Percentiles rank a stretch among this genome's conserved stretches.
phyloP scores from a whole-genome alignment of 2,329 filamentous ascomycete species.

The Arthrinium puccinioides region DNA sequence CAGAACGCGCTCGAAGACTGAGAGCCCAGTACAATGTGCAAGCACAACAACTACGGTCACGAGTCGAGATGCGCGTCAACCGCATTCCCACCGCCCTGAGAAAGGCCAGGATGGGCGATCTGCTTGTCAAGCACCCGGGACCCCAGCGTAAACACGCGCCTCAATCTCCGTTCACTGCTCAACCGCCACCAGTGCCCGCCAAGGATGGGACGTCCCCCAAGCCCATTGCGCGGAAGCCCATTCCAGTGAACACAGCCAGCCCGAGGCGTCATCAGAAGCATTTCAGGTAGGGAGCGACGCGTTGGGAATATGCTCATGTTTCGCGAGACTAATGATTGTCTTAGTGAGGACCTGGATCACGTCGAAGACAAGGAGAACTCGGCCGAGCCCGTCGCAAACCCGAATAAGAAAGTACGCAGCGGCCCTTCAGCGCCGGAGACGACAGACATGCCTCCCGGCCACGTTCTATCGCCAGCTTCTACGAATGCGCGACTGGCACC shows the following conservation, averaged over 20 bases:
- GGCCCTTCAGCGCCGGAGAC: conserved; percentile 31
- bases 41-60: conserved; percentile 74
- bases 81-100: conserved; percentile 77
- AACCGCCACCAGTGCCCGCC: conserved; percentile 39
- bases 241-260: conserved; percentile 15
- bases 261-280: conserved; percentile 34
- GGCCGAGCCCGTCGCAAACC: conserved; percentile 48
- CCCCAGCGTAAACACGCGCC: conserved; percentile 28
- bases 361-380: conserved; percentile 71
- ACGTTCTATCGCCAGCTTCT: conserved; percentile 75
- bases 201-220: conserved; percentile 37
- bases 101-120: conserved; percentile 73
- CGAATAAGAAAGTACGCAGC: conserved; percentile 59
- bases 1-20: conserved; percentile 59
- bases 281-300: conserved; percentile 37
- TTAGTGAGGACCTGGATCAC: conserved; percentile 55
- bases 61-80: conserved; percentile 89
- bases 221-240: conserved; percentile 26
- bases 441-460: conserved; percentile 36
- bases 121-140: conserved; percentile 49
- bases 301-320: conserved; percentile 1
- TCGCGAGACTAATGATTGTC: conserved; percentile 5
- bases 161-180: conserved; percentile 17
- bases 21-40: conserved; percentile 85
- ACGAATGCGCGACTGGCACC: conserved; percentile 67